Evolutionary conservation across 805 yeast species (phyloP).

Genomic region (Lipomyces chichibuensis): DNA sequence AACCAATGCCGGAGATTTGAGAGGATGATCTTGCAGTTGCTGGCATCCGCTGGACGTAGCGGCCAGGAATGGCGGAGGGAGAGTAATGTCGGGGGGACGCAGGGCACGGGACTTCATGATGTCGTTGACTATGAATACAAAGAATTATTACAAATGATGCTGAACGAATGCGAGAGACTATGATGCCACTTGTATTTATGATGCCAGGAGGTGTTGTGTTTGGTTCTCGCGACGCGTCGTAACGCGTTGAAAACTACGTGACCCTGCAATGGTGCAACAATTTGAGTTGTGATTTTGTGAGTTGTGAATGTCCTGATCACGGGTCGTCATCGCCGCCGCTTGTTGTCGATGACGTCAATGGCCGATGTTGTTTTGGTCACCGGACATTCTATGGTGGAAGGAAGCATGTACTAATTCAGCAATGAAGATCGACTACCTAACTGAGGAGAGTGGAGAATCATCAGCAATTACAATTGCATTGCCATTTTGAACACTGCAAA

Average conservation of each 20-base stretch:
- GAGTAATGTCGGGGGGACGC: constrained; percentile 30
- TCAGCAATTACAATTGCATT: no score
- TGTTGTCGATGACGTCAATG: no score
- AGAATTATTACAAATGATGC: neutral
- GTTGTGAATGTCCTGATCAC: no score
- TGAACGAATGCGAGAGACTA: neutral
- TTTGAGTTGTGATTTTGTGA: no score
- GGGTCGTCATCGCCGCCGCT: no score
- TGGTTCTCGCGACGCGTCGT: no score
- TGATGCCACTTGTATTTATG: neutral
- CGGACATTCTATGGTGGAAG: neutral
- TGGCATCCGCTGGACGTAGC: neutral
- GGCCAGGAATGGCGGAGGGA: constrained; percentile 22
- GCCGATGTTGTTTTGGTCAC: neutral
- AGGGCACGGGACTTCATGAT: constrained; percentile 22
- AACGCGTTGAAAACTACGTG: no score
- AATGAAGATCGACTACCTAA: neutral
- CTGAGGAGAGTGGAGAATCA: neutral
- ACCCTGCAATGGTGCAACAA: no score
- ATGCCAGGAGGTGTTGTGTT: no score
- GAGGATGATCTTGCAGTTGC: neutral
- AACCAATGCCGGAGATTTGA: constrained; percentile 11
- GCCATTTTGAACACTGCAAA: no score
- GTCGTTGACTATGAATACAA: neutral
- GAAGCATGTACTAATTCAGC: neutral